These are phyloP conservation scores for Heliosperma pusillum DNA, from an alignment of 148 eudicot species.

Conservation along the genomic window DNA sequence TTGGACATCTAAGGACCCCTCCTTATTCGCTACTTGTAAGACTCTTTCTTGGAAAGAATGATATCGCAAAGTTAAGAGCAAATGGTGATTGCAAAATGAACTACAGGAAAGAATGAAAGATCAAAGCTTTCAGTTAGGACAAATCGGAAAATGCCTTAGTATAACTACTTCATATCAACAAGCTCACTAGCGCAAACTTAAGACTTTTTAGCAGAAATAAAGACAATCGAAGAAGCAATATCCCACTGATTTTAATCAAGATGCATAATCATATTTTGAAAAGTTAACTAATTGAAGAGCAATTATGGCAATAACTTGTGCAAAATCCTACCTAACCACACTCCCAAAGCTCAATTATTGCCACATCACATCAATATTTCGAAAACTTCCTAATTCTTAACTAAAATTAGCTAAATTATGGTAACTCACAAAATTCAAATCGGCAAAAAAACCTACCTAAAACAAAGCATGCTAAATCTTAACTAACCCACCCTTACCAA, in stretches of 20 bases:
- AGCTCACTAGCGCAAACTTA: not conserved
- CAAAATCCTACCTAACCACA: constrained; percentile 26
- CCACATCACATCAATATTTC: not conserved
- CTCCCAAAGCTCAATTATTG: constrained; percentile 25
- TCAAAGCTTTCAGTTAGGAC: not conserved
- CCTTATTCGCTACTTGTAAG: too few species aligned
- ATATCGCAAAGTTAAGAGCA: not conserved
- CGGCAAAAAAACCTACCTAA: not conserved
- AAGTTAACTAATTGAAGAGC: constrained; percentile 8
- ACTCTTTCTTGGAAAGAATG: not conserved
- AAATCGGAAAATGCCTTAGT: not conserved
- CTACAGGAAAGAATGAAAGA: not conserved
- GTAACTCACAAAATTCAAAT: not conserved
- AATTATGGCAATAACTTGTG: constrained; percentile 9
- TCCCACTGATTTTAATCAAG: constrained; percentile 15
- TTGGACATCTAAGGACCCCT: too few species aligned
- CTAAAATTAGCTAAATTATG: not conserved
- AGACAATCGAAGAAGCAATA: constrained; percentile 17
- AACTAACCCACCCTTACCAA: constrained; percentile 15
- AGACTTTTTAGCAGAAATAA: constrained; percentile 10
- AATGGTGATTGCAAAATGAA: not conserved
- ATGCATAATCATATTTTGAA: not conserved
- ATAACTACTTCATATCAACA: constrained; percentile 1
- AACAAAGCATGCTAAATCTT: not conserved
- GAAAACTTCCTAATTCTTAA: not conserved